Base-by-base conservation (phyloP, 2,329 filamentous ascomycete species). In the Penicillium sp. region DNA sequence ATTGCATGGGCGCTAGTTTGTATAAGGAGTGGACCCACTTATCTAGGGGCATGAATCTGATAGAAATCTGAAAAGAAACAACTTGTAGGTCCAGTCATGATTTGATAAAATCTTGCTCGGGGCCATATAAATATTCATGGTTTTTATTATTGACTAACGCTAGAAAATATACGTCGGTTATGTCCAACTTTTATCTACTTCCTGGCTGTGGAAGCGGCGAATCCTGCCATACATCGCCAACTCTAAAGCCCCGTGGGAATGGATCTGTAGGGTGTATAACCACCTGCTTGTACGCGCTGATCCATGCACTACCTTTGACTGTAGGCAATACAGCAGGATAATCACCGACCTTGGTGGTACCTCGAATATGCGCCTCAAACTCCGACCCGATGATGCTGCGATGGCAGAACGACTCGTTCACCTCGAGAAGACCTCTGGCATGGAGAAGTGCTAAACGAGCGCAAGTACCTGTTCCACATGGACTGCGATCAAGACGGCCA, bases 381-480 rank as follows among this genome's bases (percentile, higher is more conserved):
- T 77, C 71, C 0, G 75, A 76, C 1, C 71, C 75, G 26, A 76
- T 75, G 38, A 79, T 73, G 55, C 76, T 77, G 7, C 63, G 64
- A 60, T 78, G 72, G 3, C 61, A 64, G 54, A 79, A 74, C 0
- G 53, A 62, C 50, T 79, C 70, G 0, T 66, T 71, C 1, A 70
- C 68, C 1, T 66, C 57, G 3, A 79, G 60, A 45, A 71, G 60
- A 1, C 75, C 75, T 18, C 71, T 67, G 1, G 73, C 74, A 62
- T 79, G 72, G 21, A 80, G 55, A 1, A 78, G 67, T 0, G 77
- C 77, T 59, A 79, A 65, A 12, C 77, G 66, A 2, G 77, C 75
- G 58, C 67, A 75, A 0, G 73, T 78, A 1, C 77, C 77, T 0
- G 74, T 79, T 7, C 77, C 77, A 50, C 76, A 78, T 1, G 76